A percentile compares a stretch with the other conserved stretches of the same genome.
Evolutionary conservation across 345 rosid species (phyloP).

Genomic region (Raphanus raphanistrum): DNA sequence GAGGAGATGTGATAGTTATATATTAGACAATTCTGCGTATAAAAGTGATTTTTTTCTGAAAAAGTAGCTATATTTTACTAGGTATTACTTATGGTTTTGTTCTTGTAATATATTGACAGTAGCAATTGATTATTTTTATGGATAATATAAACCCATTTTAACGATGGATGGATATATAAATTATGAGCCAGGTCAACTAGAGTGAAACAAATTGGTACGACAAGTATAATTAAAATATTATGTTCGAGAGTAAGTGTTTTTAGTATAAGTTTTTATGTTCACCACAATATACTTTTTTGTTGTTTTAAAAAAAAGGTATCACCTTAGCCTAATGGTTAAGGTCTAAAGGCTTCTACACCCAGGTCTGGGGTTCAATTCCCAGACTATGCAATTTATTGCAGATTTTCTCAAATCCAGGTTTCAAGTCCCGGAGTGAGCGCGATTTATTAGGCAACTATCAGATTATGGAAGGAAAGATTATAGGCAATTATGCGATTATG

Average conservation of each 20-base stretch:
- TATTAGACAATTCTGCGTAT: conserved; percentile 11
- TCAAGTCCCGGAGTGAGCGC: too few species aligned
- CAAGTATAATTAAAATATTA: background rate
- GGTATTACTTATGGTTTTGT: background rate
- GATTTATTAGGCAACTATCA: too few species aligned
- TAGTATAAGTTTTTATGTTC: too few species aligned
- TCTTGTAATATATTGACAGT: background rate
- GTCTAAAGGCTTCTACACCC: too few species aligned
- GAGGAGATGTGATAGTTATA: conserved; percentile 19
- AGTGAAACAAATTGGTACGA: background rate
- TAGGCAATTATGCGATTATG: too few species aligned
- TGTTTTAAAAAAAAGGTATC: too few species aligned
- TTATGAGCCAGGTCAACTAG: background rate
- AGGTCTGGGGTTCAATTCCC: too few species aligned
- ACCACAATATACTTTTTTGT: too few species aligned
- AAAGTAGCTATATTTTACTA: background rate
- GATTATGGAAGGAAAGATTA: too few species aligned
- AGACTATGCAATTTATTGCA: too few species aligned
- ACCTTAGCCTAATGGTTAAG: too few species aligned
- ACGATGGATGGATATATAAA: background rate
- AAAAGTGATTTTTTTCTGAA: background rate
- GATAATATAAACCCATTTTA: background rate
- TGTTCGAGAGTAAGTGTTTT: background rate
- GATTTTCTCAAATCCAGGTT: too few species aligned
- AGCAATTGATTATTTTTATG: background rate